Evolutionary conservation across 202 grass and related monocot species (phyloP).

Genomic region (Hordeum pubiflorum): DNA sequence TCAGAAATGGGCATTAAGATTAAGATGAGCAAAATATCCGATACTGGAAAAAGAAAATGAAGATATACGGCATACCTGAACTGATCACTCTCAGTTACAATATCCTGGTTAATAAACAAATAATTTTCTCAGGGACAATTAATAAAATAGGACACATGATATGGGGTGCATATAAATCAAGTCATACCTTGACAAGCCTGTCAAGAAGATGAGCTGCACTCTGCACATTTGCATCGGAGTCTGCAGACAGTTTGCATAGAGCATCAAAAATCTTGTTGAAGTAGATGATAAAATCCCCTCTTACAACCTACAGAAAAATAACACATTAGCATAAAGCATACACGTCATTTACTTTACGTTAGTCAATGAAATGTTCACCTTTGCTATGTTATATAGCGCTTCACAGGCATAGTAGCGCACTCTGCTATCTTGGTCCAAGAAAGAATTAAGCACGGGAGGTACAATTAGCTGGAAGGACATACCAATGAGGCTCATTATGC

Average conservation of each 20-base stretch:
- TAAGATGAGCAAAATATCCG: neutral
- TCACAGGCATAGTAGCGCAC: conserved; percentile 99
- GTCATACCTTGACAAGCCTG: conserved; percentile 79
- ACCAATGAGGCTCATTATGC: conserved; percentile 4
- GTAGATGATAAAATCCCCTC: conserved; percentile 92
- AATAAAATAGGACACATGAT: neutral
- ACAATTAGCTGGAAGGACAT: conserved; percentile 64
- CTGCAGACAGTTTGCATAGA: conserved; percentile 91
- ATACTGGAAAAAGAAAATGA: conserved; percentile 4
- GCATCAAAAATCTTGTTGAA: conserved; percentile 99
- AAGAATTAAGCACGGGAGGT: conserved; percentile 69
- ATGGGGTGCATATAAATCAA: neutral
- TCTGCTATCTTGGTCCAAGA: conserved; percentile 84
- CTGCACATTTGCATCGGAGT: conserved; percentile 94
- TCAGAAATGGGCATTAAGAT: conserved; percentile 20
- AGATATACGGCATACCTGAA: conserved; percentile 59
- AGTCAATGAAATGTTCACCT: conserved; percentile 38
- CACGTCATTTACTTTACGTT: neutral
- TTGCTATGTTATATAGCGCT: conserved; percentile 99
- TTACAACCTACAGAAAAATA: conserved; percentile 66
- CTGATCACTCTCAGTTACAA: conserved; percentile 94
- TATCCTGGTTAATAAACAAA: conserved; percentile 64
- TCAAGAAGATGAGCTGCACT: conserved; percentile 99
- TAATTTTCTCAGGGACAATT: conserved; percentile 28
- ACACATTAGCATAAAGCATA: conserved; percentile 24